These are phyloP conservation scores for Trametes coccinea DNA, from an alignment of 768 basidiomycete genomes.

Conservation along the genomic window DNA sequence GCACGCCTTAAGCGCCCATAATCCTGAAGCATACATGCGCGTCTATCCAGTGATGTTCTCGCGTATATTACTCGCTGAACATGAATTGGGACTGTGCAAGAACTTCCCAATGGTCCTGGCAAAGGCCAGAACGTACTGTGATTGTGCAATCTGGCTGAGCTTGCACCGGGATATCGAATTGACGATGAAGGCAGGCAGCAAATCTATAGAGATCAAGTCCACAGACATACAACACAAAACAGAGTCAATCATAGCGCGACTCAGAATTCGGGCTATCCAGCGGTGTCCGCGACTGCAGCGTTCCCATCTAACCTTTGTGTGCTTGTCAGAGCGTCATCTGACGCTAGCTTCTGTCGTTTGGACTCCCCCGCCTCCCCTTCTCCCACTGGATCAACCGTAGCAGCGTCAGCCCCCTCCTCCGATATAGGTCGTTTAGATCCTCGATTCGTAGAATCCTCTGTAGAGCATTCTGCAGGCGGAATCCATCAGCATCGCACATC, in stretches of 20 bases:
- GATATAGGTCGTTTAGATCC: constrained; percentile 17
- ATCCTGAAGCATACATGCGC: neutral
- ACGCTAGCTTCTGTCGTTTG: constrained; percentile 13
- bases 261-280: too few relatives aligned
- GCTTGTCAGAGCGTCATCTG: neutral
- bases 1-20: constrained; percentile 1
- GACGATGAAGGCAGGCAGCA: too few relatives aligned
- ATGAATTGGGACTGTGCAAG: too few relatives aligned
- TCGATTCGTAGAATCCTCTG: neutral
- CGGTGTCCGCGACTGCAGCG: too few relatives aligned
- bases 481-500: neutral
- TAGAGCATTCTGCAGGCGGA: neutral
- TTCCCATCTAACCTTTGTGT: neutral
- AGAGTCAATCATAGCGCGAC: too few relatives aligned
- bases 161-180: too few relatives aligned
- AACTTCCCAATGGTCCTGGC: too few relatives aligned
- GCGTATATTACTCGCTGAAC: neutral
- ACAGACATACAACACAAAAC: too few relatives aligned
- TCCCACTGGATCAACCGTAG: neutral
- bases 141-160: too few relatives aligned
- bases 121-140: too few relatives aligned
- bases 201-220: too few relatives aligned
- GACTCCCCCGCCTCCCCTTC: neutral
- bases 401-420: constrained; percentile 1
- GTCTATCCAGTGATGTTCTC: neutral